Evolutionary conservation across 345 rosid species (phyloP).

Genomic region (Turnera subulata): DNA sequence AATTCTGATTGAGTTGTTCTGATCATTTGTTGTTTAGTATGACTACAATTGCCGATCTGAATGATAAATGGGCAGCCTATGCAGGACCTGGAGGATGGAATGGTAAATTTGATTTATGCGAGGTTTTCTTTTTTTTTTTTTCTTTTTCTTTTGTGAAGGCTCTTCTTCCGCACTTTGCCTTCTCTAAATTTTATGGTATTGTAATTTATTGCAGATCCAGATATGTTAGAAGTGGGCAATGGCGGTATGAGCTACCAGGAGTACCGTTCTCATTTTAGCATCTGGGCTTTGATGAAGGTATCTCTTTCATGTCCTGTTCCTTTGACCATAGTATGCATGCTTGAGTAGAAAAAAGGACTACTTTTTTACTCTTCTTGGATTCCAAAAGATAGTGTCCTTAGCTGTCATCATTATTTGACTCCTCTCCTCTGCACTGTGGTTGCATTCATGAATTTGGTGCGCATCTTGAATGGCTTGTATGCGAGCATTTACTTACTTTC

Average conservation of each 20-base stretch:
- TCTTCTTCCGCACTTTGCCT: conserved; percentile 3
- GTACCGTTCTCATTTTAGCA: conserved; percentile 90
- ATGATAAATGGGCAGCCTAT: conserved; percentile 91
- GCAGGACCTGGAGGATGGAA: conserved; percentile 99
- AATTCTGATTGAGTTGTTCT: conserved; percentile 13
- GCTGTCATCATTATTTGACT: background rate
- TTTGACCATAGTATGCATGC: background rate
- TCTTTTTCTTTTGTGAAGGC: background rate
- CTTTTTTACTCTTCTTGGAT: background rate
- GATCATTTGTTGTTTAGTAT: conserved; percentile 47
- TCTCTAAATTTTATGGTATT: conserved; percentile 3
- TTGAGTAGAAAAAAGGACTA: background rate
- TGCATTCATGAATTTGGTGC: no score
- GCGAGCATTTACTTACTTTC: no score
- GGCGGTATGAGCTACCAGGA: conserved; percentile 91
- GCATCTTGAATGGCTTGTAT: no score
- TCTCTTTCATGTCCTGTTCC: conserved; percentile 8
- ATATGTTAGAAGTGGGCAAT: conserved; percentile 98
- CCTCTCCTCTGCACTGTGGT: no score
- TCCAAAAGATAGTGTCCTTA: background rate
- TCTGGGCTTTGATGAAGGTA: conserved; percentile 98
- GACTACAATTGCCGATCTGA: conserved; percentile 89
- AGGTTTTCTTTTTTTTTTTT: no score
- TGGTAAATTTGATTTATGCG: conserved; percentile 39
- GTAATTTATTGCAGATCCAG: conserved; percentile 61